These are phyloP conservation scores for Solanum neorickii DNA, from an alignment of 257 asterid species.

Conservation along the genomic window DNA sequence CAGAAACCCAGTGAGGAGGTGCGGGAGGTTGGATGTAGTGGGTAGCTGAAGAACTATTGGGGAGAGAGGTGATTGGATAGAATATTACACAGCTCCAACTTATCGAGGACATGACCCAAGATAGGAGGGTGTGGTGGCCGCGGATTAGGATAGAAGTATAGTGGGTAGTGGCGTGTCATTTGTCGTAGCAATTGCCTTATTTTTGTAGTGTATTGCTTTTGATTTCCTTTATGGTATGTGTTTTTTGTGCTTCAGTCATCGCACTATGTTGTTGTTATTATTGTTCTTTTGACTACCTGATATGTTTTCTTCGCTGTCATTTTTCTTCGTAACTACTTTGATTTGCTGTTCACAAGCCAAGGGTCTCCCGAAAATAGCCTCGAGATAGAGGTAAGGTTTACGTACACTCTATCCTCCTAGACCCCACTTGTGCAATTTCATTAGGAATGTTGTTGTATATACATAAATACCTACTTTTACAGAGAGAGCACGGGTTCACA, in stretches of 20 bases:
- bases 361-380: not conserved
- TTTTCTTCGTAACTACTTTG: not conserved
- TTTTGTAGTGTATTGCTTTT: not conserved
- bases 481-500: not conserved
- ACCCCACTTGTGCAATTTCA: not conserved
- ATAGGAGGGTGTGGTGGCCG: not conserved
- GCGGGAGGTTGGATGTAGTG: not conserved
- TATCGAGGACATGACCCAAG: not conserved
- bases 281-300: not conserved
- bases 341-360: not conserved
- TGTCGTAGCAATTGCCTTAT: not conserved
- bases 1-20: not conserved
- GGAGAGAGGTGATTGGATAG: not conserved
- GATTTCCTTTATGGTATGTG: not conserved
- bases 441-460: not conserved
- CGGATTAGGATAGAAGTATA: not conserved
- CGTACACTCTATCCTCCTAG: not conserved
- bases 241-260: not conserved
- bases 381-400: not conserved
- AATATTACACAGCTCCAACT: not conserved
- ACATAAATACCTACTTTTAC: not conserved
- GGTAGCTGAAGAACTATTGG: not conserved
- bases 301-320: not conserved
- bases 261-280: not conserved
- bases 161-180: not conserved